Percentiles rank a stretch among this genome's conserved stretches.
Evolutionary conservation across 495 filamentous ascomycete species (phyloP).

Genomic region (Peziza echinospora): DNA sequence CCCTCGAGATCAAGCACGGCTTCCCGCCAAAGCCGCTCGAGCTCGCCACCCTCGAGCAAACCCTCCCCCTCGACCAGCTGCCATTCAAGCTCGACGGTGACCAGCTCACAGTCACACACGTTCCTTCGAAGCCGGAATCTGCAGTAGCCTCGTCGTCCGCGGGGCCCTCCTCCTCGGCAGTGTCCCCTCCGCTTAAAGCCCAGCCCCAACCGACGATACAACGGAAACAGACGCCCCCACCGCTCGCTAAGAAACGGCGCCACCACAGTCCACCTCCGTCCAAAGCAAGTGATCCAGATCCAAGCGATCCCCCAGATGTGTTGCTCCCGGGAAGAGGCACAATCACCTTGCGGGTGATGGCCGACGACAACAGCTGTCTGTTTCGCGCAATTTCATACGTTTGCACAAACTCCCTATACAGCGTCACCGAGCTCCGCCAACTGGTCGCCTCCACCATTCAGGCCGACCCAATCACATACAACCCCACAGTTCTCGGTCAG

Average conservation of each 20-base stretch:
- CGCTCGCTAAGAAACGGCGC: too few relatives aligned
- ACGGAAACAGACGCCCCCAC: too few relatives aligned
- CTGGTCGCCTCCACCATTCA: conserved; percentile 65
- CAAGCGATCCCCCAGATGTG: conserved; percentile 47
- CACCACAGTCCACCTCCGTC: conserved; percentile 13
- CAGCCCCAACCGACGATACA: conserved; percentile 17
- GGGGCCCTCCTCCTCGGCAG: not conserved
- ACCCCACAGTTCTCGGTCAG: conserved; percentile 52
- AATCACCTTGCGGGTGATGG: conserved; percentile 78
- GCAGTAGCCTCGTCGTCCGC: too few relatives aligned
- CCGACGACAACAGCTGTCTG: conserved; percentile 88
- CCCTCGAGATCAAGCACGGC: conserved; percentile 64
- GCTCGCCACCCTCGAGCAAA: conserved; percentile 28
- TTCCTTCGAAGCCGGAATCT: not conserved
- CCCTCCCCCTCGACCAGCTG: conserved; percentile 30
- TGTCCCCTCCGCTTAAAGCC: conserved; percentile 6
- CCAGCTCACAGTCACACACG: conserved; percentile 44
- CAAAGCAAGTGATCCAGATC: conserved; percentile 3
- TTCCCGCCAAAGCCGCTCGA: conserved; percentile 58
- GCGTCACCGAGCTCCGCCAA: conserved; percentile 52
- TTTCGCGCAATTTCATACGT: conserved; percentile 74
- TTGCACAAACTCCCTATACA: conserved; percentile 43
- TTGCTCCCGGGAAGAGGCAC: conserved; percentile 39
- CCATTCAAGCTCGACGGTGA: conserved; percentile 59
- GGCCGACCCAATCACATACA: conserved; percentile 45